Conservation (phyloP, 1,284 basidiomycete species). For the Tremellales sp. region DNA sequence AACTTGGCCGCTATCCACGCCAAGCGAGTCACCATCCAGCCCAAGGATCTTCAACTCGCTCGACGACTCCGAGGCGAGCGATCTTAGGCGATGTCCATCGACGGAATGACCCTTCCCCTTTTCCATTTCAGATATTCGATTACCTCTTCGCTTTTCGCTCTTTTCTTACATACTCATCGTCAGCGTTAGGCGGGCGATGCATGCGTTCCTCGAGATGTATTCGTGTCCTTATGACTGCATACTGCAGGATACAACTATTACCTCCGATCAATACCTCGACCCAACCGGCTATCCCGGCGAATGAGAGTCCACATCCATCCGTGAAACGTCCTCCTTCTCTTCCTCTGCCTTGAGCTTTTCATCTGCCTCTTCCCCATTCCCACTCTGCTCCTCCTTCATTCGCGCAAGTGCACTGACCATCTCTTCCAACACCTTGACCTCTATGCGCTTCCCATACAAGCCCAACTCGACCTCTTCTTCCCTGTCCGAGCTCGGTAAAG, state of each 20-base stretch:
- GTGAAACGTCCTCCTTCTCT: neutral
- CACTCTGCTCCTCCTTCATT: constrained; percentile 8
- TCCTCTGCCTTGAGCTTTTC: neutral
- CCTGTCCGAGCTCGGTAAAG: constrained; percentile 11
- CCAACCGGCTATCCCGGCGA: neutral
- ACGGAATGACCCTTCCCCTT: neutral
- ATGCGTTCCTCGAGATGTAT: constrained; percentile 3
- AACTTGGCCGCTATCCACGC: constrained; percentile 53
- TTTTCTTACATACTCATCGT: constrained; percentile 4
- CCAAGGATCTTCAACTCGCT: constrained; percentile 65
- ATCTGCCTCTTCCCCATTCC: constrained; percentile 1
- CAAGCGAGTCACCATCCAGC: constrained; percentile 59
- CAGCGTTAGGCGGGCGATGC: constrained; percentile 2
- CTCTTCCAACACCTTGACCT: constrained; percentile 29
- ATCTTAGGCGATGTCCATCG: constrained; percentile 26
- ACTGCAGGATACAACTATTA: neutral
- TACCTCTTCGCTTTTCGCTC: constrained; percentile 41
- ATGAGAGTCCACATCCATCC: neutral
- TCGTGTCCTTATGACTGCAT: neutral
- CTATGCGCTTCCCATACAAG: constrained; percentile 37
- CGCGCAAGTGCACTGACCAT: constrained; percentile 22
- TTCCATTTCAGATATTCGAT: neutral
- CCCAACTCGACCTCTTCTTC: constrained; percentile 26
- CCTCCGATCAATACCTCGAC: neutral
- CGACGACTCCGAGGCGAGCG: constrained; percentile 59